Conservation (phyloP, 139 green algal genomes). For the Micromonas commoda region DNA sequence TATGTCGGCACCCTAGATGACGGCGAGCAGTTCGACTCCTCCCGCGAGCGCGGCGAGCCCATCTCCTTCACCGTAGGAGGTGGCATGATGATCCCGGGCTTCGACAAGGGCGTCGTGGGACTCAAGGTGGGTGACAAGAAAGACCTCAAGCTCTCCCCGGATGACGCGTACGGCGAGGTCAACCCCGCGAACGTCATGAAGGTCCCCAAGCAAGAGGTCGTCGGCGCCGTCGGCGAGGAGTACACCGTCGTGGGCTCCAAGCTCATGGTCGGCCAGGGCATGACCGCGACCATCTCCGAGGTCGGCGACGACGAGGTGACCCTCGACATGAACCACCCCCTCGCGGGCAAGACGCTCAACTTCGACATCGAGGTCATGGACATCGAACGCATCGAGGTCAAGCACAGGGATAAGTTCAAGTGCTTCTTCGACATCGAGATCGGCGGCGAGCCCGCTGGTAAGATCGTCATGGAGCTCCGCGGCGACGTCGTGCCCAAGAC, state of each 20-base stretch:
- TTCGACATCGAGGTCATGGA: constrained; percentile 37
- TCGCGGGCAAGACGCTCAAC: constrained; percentile 33
- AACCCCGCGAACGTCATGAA: constrained; percentile 26
- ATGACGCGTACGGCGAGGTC: constrained; percentile 29
- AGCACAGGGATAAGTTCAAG: constrained; percentile 40
- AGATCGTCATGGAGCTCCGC: constrained; percentile 50
- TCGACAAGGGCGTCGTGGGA: constrained; percentile 37
- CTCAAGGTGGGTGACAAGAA: constrained; percentile 28
- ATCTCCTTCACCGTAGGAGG: constrained; percentile 34
- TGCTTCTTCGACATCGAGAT: constrained; percentile 56
- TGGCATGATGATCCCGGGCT: constrained; percentile 33
- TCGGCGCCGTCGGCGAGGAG: constrained; percentile 29
- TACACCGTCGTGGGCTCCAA: constrained; percentile 26
- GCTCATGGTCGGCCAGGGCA: constrained; percentile 34
- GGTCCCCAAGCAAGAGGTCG: constrained; percentile 32
- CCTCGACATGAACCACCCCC: constrained; percentile 36
- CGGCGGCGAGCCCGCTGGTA: constrained; percentile 39
- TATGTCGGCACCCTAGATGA: constrained; percentile 36
- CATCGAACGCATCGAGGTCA: constrained; percentile 33
- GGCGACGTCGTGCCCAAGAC: constrained; percentile 52
- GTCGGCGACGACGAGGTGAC: constrained; percentile 30
- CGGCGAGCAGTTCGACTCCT: constrained; percentile 34
- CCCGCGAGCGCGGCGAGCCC: constrained; percentile 21
- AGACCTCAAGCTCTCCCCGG: constrained; percentile 10
- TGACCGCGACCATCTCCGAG: constrained; percentile 30